Conservation (phyloP, 2,329 filamentous ascomycete genomes). For the Phialocephala sp. region DNA sequence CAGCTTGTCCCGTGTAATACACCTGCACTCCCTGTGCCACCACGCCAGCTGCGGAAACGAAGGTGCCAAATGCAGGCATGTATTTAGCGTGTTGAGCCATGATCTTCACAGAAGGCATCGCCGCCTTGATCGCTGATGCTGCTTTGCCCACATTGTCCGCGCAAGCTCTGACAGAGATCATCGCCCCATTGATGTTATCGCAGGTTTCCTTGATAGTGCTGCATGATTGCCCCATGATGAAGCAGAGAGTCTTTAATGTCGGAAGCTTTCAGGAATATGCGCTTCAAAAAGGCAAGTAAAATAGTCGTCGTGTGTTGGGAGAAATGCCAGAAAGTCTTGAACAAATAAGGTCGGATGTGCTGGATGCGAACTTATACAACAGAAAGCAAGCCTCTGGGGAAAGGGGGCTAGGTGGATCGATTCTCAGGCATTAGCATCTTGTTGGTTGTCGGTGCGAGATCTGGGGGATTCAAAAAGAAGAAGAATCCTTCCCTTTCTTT, state of each 20-base stretch:
- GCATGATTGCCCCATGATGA: neutral
- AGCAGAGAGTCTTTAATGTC: neutral
- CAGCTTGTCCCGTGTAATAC: neutral
- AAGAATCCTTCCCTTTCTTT: neutral
- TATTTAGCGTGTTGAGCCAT: slow-evolving; percentile 4
- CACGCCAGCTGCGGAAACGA: slow-evolving; percentile 8
- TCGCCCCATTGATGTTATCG: neutral
- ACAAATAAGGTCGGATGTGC: neutral
- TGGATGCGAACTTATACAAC: neutral
- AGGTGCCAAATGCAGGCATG: neutral
- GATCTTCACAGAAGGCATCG: slow-evolving; percentile 9
- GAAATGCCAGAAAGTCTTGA: neutral
- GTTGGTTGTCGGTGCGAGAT: neutral
- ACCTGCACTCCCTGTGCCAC: slow-evolving; percentile 2
- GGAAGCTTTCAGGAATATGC: neutral
- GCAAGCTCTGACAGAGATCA: slow-evolving; percentile 6
- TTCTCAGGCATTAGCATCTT: neutral
- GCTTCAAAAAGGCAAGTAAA: neutral
- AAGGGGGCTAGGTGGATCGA: neutral
- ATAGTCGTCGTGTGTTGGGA: neutral
- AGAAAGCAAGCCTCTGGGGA: neutral
- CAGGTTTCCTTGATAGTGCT: neutral
- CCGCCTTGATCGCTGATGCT: slow-evolving; percentile 10
- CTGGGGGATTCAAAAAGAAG: neutral
- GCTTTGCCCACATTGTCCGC: slow-evolving; percentile 4